These are phyloP conservation scores for Emergomyces orientalis DNA, from an alignment of 2,329 filamentous ascomycete genomes.

Conservation along the genomic window DNA sequence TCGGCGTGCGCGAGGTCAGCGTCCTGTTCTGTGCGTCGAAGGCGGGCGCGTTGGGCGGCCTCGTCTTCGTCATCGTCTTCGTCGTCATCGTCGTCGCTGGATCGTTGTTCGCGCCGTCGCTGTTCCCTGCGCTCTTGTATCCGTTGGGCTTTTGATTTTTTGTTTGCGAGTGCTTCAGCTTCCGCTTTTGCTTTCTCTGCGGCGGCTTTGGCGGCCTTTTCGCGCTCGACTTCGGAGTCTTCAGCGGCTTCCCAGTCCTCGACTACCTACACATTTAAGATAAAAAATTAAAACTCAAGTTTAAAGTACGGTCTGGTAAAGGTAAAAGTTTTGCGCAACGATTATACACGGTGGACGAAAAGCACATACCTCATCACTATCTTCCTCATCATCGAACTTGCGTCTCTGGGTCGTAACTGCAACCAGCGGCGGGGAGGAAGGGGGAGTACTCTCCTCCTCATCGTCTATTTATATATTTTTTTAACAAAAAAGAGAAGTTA, in stretches of 20 bases:
- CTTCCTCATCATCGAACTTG: conserved; percentile 91
- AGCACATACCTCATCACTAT: conserved; percentile 61
- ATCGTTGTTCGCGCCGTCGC: conserved; percentile 45
- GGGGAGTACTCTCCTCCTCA: conserved; percentile 47
- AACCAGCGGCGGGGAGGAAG: conserved; percentile 38
- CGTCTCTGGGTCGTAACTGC: conserved; percentile 38
- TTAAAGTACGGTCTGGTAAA: neutral
- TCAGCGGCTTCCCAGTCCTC: conserved; percentile 96
- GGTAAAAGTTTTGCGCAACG: neutral
- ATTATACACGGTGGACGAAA: neutral
- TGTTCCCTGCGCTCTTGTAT: conserved; percentile 66
- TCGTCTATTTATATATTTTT: conserved; percentile 23
- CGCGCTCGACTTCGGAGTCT: conserved; percentile 91
- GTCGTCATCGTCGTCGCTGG: conserved; percentile 42
- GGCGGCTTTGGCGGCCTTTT: conserved; percentile 80
- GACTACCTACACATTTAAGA: conserved; percentile 54
- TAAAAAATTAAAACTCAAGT: neutral
- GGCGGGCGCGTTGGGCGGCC: conserved; percentile 61
- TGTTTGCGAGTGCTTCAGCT: conserved; percentile 75
- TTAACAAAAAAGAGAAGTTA: neutral
- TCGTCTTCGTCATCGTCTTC: conserved; percentile 65
- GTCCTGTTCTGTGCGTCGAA: conserved; percentile 74
- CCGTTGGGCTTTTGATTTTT: conserved; percentile 81
- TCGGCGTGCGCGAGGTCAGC: conserved; percentile 81
- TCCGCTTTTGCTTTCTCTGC: conserved; percentile 85